Evolutionary conservation across 768 basidiomycete genomes (phyloP).

Genomic region (Trametes cingulata): DNA sequence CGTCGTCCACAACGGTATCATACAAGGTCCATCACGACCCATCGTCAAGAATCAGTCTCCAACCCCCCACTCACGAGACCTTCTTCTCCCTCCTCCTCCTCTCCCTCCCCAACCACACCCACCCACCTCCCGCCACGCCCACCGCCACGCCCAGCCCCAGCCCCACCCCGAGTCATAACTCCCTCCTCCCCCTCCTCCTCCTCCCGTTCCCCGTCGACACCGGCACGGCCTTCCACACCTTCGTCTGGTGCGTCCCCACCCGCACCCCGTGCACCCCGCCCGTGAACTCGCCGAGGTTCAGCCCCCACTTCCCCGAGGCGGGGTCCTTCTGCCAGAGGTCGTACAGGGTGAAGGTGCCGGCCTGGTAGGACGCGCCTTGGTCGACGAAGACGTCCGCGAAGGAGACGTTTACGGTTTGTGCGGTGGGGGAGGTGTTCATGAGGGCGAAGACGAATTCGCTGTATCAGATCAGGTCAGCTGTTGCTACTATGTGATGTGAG

Average conservation of each 20-base stretch:
- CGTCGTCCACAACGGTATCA: background rate
- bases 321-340: constrained; percentile 39
- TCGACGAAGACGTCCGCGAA: constrained; percentile 38
- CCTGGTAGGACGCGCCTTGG: constrained; percentile 28
- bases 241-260: constrained; percentile 33
- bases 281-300: constrained; percentile 26
- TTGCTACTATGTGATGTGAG: no score
- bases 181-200: constrained; percentile 5
- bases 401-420: constrained; percentile 32
- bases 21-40: no score
- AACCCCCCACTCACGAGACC: background rate
- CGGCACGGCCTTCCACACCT: constrained; percentile 33
- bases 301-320: constrained; percentile 29
- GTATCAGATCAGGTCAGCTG: no score
- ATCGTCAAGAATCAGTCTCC: background rate
- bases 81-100: background rate
- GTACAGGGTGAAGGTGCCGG: constrained; percentile 29
- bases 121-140: background rate
- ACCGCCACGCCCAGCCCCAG: background rate
- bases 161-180: constrained; percentile 17
- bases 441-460: constrained; percentile 37
- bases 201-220: constrained; percentile 8
- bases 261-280: constrained; percentile 26
- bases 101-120: background rate
- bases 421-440: constrained; percentile 35